Evolutionary conservation across 768 basidiomycete species (phyloP), one percentile per base, ranked within the genome.

Genomic region (Bullera alba): DNA sequence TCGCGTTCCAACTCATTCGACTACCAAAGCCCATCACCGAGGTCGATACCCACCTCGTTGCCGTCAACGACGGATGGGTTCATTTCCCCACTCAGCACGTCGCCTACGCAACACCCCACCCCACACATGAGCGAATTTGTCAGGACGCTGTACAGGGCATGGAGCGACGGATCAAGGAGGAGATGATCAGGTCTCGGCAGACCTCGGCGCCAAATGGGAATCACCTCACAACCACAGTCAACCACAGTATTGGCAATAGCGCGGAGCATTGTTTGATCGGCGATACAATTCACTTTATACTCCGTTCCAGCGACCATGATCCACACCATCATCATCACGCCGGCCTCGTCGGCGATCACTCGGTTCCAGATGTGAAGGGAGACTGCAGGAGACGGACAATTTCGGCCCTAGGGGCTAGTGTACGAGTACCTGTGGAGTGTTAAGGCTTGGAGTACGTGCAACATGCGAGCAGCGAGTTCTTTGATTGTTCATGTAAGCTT

Each of bases 1-100:
- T 53, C 57, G 16, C 47, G 44, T 3, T 47, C 55, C 3, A 25
- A 42, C 19, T 50, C 51, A 23, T 50, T 42, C 46, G 50, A 51
- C 10, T 28, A 5, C 25, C 28, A 17, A 35, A 25, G 12, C 25
- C 49, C 12, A 12, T 15, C 42, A n/a, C 15, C 15, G 10, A 25
- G 1, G 16, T 25, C 34, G 42, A n/a, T n/a, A 26, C 8, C 35
- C 50, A 22, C 47, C 21, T 17, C 26, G 22, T 8, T 17, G 27
- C 22, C 27, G 43, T 38, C 29, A 32, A 48, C 23, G 32, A 10
- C 32, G 32, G 10, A 10, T n/a, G 10, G 10, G n/a, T n/a, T n/a
- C n/a, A 10, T n/a, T 34, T 10, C 32, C n/a, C 10, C n/a, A 10
- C 32, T 10, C n/a, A 34, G 10, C 10, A 10, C 32, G 10, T 10